These are phyloP conservation scores for Solanum sejunctum DNA, from an alignment of 257 asterid species.

Conservation along the genomic window DNA sequence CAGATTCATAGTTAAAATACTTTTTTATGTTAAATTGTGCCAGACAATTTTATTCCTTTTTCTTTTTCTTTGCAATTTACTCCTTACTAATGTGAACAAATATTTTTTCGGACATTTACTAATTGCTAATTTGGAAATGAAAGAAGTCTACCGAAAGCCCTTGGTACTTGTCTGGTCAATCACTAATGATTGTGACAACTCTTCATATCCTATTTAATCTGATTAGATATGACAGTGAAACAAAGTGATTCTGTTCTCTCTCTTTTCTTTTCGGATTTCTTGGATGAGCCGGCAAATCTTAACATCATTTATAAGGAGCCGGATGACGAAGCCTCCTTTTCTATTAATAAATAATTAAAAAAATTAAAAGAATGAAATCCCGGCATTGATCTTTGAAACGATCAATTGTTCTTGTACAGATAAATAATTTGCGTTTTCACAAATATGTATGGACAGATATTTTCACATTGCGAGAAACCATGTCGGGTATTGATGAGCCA, in stretches of 20 bases:
- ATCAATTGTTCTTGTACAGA: neutral
- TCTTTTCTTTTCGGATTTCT: no score
- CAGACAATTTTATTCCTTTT: neutral
- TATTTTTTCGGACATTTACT: neutral
- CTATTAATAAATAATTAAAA: neutral
- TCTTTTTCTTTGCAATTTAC: neutral
- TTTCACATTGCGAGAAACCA: neutral
- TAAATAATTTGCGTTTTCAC: neutral
- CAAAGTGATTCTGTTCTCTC: no score
- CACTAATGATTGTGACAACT: no score
- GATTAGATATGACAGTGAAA: no score
- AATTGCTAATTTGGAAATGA: neutral
- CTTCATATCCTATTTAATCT: no score
- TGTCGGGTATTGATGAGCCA: constrained; percentile 82
- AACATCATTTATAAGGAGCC: no score
- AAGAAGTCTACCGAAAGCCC: no score
- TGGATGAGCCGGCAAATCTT: no score
- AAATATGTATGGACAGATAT: neutral
- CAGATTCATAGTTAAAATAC: neutral
- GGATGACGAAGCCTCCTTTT: neutral
- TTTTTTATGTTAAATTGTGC: neutral
- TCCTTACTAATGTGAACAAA: neutral
- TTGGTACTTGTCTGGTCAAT: no score
- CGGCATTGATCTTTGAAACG: neutral
- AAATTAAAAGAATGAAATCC: neutral